These are phyloP conservation scores for grape (Vitis vinifera) DNA, from an alignment of 164 flowering plant species.

Conservation along the genomic window ASM3070453v1 NC_081817.1:3661501-3662000, in stretches of 20 bases:
- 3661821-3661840: constrained; percentile 43
- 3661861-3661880: constrained; percentile 36
- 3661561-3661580: constrained; percentile 60
- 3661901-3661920: constrained; percentile 55
- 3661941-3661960: constrained; percentile 58
- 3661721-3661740: constrained; percentile 71
- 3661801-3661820: constrained; percentile 55
- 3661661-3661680: constrained; percentile 63
- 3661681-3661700: constrained; percentile 62
- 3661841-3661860: constrained; percentile 48
- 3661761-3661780: constrained; percentile 58
- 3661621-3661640: constrained; percentile 51
- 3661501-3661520: constrained; percentile 64
- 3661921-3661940: constrained; percentile 49
- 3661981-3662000: constrained; percentile 56
- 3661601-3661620: constrained; percentile 57
- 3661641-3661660: constrained; percentile 68
- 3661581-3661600: constrained; percentile 54
- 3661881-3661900: constrained; percentile 36
- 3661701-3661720: constrained; percentile 66
- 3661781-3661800: constrained; percentile 40
- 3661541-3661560: constrained; percentile 61
- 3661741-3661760: constrained; percentile 56
- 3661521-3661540: constrained; percentile 58
- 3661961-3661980: constrained; percentile 59